A percentile compares a stretch with the other conserved stretches of the same genome.
Conservation (phyloP, 2,329 filamentous ascomycete species). For the Clathrospora elynae region DNA sequence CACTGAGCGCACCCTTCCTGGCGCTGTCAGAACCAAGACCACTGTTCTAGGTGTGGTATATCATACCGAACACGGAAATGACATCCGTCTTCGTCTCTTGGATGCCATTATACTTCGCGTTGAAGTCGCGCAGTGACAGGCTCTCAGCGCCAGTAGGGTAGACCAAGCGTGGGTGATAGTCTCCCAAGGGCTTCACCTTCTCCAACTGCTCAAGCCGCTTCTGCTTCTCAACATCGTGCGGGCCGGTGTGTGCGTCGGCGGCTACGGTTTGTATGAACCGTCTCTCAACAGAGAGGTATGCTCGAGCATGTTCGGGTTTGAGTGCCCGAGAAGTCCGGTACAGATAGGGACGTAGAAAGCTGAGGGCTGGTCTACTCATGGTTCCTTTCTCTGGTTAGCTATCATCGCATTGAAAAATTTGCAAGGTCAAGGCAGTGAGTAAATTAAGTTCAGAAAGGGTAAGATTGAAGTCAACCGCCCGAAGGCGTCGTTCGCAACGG, state of each 20-base stretch:
- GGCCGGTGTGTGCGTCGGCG: conserved; percentile 34
- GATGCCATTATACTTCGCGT: conserved; percentile 35
- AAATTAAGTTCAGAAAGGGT: conserved; percentile 43
- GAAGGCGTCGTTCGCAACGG: conserved; percentile 70
- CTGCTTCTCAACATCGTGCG: conserved; percentile 54
- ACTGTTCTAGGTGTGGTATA: background rate
- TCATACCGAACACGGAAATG: conserved; percentile 46
- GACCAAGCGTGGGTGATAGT: conserved; percentile 61
- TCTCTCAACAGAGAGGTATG: conserved; percentile 54
- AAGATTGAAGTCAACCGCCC: conserved; percentile 57
- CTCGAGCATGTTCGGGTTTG: conserved; percentile 54
- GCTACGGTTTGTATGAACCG: conserved; percentile 31
- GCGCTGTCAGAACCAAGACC: conserved; percentile 35
- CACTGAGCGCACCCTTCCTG: conserved; percentile 75
- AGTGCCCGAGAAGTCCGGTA: conserved; percentile 49
- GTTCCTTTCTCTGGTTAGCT: conserved; percentile 47
- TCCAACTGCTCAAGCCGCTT: conserved; percentile 62
- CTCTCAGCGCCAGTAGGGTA: conserved; percentile 21
- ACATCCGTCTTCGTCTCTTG: conserved; percentile 33
- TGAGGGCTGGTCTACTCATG: conserved; percentile 57
- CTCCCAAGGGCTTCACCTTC: conserved; percentile 54
- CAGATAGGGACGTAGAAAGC: conserved; percentile 63
- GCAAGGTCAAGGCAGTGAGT: background rate
- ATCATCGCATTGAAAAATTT: conserved; percentile 10
- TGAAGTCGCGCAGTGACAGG: conserved; percentile 38